phyloP scores from a whole-genome alignment of 495 filamentous ascomycete species.

The Lasiosphaeriaceae sp. region DNA sequence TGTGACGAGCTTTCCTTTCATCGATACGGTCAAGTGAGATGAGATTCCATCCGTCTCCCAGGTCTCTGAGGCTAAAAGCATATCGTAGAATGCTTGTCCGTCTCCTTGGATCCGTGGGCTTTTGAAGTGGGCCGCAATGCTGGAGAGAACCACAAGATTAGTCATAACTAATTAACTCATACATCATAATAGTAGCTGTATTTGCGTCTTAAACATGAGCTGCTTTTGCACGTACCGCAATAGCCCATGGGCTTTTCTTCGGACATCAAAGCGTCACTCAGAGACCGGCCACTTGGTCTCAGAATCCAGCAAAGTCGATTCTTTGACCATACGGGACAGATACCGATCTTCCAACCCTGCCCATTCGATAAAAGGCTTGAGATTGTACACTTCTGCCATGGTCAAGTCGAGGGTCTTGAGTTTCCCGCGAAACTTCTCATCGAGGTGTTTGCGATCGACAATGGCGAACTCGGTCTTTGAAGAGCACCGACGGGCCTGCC shows the following conservation, averaged over 20 bases:
- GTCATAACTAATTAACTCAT: neutral
- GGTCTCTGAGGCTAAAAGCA: slow-evolving; percentile 21
- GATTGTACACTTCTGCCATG: slow-evolving; percentile 24
- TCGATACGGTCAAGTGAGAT: slow-evolving; percentile 19
- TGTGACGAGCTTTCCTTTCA: slow-evolving; percentile 20
- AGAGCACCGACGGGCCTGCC: slow-evolving; percentile 8
- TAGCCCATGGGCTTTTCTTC: slow-evolving; percentile 33
- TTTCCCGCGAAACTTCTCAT: slow-evolving; percentile 19
- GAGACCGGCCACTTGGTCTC: slow-evolving; percentile 18
- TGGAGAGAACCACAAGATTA: slow-evolving; percentile 8
- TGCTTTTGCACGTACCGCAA: slow-evolving; percentile 24
- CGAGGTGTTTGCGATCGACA: slow-evolving; percentile 29
- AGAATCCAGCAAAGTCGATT: slow-evolving; percentile 25
- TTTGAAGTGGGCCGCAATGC: slow-evolving; percentile 28
- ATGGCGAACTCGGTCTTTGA: slow-evolving; percentile 28
- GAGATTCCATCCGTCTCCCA: slow-evolving; percentile 32
- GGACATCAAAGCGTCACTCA: slow-evolving; percentile 23
- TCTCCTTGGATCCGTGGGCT: slow-evolving; percentile 24
- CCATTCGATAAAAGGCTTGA: slow-evolving; percentile 33
- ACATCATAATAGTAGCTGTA: slow-evolving; percentile 14
- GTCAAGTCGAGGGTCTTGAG: slow-evolving; percentile 35
- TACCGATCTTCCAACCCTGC: slow-evolving; percentile 28
- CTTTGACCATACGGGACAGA: slow-evolving; percentile 30
- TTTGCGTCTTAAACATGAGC: no score
- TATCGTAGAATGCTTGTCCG: slow-evolving; percentile 24